Evolutionary conservation across 129 eudicot species (phyloP), one percentile per base, ranked within the genome.

Genomic region (Tanacetum coccineum): DNA sequence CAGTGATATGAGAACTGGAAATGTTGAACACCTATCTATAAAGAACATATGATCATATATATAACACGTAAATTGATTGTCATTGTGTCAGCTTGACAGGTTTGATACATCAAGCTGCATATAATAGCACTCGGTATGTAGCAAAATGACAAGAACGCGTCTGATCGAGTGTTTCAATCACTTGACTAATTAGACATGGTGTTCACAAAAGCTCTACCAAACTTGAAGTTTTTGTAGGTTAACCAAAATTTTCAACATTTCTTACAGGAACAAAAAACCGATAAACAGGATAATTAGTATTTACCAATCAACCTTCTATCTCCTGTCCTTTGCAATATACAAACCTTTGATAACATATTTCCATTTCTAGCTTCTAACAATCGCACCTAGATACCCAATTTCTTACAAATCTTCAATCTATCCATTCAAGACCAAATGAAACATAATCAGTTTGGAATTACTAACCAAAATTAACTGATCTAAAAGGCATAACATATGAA

Each of bases 401-500:
- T 48, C 1, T 22, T 3, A 57, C 26, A 6, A 25, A 26, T 10
- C 6, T 3, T 13, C 20, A 6, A 26, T 39, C 9, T 13, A 36
- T 30, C 22, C 49, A 30, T 18, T 8, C 20, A 30, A 36, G 49
- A 67, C 21, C 18, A 45, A 25, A 42, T 17, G 65, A 40, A 71
- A 46, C 61, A 71, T 17, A 71, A 47, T 13, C 19, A 17, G 21
- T 71, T 13, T 68, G 19, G 59, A 21, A 75, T 22, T n/a, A 10
- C 36, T 15, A 36, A 58, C 50, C 61, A 60, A 68, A 68, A 62
- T 44, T 2, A 42, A 40, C 64, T 15, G n/a, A 60, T 68, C 75
- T 76, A 61, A n/a, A n/a, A n/a, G 62, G 19, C 47, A 67, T 30
- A 46, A 75, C 10, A 44, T 36, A 67, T 26, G 17, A 70, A 26